phyloP scores from a whole-genome alignment of 768 basidiomycete species.

The Trametes maxima region DNA sequence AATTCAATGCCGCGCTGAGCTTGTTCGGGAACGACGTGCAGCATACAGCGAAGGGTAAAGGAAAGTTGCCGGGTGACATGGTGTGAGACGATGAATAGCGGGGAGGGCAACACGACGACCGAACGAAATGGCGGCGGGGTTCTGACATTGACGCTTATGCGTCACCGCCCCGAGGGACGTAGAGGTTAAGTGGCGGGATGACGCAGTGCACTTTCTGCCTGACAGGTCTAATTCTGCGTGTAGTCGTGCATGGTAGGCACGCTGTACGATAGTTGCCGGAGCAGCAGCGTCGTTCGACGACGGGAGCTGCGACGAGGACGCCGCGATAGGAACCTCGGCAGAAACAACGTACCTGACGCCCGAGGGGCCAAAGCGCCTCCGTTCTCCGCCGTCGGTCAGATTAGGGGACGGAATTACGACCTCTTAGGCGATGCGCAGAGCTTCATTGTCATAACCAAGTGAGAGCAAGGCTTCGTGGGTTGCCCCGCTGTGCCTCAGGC shows the following conservation, averaged over 20 bases:
- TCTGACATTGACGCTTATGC: not conserved
- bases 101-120: not conserved
- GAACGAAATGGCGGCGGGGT: not conserved
- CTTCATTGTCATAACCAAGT: slow-evolving; percentile 2
- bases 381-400: not conserved
- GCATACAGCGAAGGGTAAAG: not conserved
- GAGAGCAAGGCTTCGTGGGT: not conserved
- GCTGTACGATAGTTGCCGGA: not conserved
- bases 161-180: not conserved
- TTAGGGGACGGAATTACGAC: not conserved
- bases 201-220: not conserved
- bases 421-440: not conserved
- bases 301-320: not conserved
- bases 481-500: not conserved
- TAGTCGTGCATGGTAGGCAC: not conserved
- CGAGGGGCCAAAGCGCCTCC: not conserved
- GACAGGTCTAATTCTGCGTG: slow-evolving; percentile 4
- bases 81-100: not conserved
- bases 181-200: slow-evolving; percentile 6
- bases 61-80: slow-evolving; percentile 3
- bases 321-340: not conserved
- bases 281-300: not conserved
- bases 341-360: not conserved
- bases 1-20: slow-evolving; percentile 17
- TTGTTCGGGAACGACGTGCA: slow-evolving; percentile 8